These are phyloP conservation scores for Hylodesmum podocarpum DNA, from an alignment of 306 rosid species.

Conservation along the genomic window DNA sequence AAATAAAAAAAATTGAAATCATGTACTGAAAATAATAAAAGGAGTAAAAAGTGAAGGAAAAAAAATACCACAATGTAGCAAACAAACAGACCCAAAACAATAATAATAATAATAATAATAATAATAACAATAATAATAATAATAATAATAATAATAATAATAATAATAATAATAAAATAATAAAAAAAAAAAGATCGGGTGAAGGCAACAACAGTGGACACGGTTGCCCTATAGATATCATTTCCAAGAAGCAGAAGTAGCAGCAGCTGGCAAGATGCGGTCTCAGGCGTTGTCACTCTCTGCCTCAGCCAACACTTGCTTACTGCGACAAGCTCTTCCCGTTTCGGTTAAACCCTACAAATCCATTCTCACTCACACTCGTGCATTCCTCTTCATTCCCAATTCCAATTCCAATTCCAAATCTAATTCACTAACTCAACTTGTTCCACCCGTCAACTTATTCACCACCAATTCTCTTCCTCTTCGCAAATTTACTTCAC, in stretches of 20 bases:
- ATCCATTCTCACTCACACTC: conserved; percentile 18
- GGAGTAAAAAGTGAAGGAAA: too few species aligned
- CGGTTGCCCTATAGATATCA: not conserved
- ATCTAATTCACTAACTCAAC: not conserved
- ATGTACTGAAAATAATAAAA: too few species aligned
- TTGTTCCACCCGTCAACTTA: not conserved
- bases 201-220: too few species aligned
- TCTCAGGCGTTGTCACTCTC: conserved; percentile 32
- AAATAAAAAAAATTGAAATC: too few species aligned
- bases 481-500: conserved; percentile 41
- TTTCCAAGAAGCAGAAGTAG: not conserved
- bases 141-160: too few species aligned
- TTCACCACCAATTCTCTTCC: conserved; percentile 22
- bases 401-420: not conserved
- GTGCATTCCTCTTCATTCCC: not conserved
- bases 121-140: too few species aligned
- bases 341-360: conserved; percentile 27
- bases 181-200: too few species aligned
- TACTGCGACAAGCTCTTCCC: conserved; percentile 44
- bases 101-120: too few species aligned
- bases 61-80: too few species aligned
- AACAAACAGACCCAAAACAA: too few species aligned
- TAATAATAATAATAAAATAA: too few species aligned
- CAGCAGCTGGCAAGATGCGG: conserved; percentile 23
- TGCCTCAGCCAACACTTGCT: conserved; percentile 31